A percentile compares a stretch with the other conserved stretches of the same genome.
These are phyloP conservation scores for Neurospora hispaniola DNA, from an alignment of 495 filamentous ascomycete genomes.

Conservation along the genomic window DNA sequence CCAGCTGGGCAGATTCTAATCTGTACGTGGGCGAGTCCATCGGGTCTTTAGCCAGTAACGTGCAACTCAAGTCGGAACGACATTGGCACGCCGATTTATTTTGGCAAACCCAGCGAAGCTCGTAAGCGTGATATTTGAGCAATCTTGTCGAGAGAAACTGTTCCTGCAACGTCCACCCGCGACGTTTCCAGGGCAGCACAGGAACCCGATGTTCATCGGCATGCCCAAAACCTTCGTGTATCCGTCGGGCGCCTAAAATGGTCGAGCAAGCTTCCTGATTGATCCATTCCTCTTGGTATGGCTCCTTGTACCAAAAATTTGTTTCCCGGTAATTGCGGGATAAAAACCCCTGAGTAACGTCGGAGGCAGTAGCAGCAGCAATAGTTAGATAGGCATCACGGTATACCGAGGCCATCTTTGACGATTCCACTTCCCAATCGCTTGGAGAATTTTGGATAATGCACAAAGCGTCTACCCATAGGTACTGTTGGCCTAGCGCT, in stretches of 20 bases:
- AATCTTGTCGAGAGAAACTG: background rate
- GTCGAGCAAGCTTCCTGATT: background rate
- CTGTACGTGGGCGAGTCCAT: background rate
- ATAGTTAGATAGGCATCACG: constrained; percentile 2
- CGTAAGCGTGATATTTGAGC: background rate
- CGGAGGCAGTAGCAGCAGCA: background rate
- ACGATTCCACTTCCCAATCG: constrained; percentile 7
- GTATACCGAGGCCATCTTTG: constrained; percentile 7
- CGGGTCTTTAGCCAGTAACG: background rate
- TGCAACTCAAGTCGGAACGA: background rate
- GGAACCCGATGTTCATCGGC: background rate
- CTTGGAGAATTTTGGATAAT: constrained; percentile 3
- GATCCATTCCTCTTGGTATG: background rate
- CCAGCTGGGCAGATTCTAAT: background rate
- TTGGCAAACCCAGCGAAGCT: constrained; percentile 2
- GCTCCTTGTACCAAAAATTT: background rate
- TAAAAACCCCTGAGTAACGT: constrained; percentile 2
- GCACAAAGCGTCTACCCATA: constrained; percentile 4
- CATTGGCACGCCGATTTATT: background rate
- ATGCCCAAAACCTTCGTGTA: background rate
- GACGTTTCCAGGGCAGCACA: background rate
- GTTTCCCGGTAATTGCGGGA: background rate
- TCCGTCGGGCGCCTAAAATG: background rate
- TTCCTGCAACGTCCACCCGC: constrained; percentile 7
- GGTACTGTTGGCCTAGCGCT: background rate